Percentiles rank a stretch among this genome's conserved stretches.
These are phyloP conservation scores for Floccularia luteovirens DNA, from an alignment of 768 basidiomycete genomes.

Conservation along the genomic window DNA sequence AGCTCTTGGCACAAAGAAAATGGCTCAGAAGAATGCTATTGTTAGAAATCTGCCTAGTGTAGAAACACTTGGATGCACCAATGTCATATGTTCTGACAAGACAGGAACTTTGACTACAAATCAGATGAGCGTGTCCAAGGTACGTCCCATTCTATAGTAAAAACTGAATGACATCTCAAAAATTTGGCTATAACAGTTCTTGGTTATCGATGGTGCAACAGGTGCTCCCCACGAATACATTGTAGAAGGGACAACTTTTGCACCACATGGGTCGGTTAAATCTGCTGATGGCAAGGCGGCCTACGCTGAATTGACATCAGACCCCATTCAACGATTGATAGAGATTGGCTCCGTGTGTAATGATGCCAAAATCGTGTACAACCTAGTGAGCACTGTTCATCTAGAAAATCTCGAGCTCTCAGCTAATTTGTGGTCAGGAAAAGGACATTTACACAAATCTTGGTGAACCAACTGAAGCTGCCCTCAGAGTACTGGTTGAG, in stretches of 20 bases:
- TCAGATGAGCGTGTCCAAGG: slow-evolving; percentile 92
- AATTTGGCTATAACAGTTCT: too few species aligned
- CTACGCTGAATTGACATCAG: slow-evolving; percentile 50
- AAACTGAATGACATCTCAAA: too few species aligned
- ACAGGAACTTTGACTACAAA: slow-evolving; percentile 95
- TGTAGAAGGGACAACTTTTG: slow-evolving; percentile 91
- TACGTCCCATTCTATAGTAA: too few species aligned
- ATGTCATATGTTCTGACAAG: slow-evolving; percentile 99
- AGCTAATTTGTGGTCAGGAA: slow-evolving; percentile 40
- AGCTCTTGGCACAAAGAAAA: slow-evolving; percentile 96
- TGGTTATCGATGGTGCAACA: slow-evolving; percentile 53
- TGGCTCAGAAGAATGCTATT: slow-evolving; percentile 98
- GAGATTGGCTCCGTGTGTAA: slow-evolving; percentile 94
- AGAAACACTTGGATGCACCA: slow-evolving; percentile 95
- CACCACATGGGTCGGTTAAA: slow-evolving; percentile 71
- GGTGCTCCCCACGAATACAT: slow-evolving; percentile 54
- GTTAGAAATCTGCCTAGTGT: slow-evolving; percentile 95
- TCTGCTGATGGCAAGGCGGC: slow-evolving; percentile 57
- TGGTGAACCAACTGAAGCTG: slow-evolving; percentile 97
- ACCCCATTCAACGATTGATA: slow-evolving; percentile 75
- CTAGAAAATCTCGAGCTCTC: slow-evolving; percentile 1
- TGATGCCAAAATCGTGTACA: slow-evolving; percentile 85
- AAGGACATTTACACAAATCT: slow-evolving; percentile 74
- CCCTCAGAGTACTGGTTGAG: slow-evolving; percentile 90
- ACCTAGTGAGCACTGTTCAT: slow-evolving; percentile 42